Evolutionary conservation across 2,329 filamentous ascomycete genomes (phyloP), one percentile per base, ranked within the genome.

Genomic region (Ceratocystiopsis brevicomis): DNA sequence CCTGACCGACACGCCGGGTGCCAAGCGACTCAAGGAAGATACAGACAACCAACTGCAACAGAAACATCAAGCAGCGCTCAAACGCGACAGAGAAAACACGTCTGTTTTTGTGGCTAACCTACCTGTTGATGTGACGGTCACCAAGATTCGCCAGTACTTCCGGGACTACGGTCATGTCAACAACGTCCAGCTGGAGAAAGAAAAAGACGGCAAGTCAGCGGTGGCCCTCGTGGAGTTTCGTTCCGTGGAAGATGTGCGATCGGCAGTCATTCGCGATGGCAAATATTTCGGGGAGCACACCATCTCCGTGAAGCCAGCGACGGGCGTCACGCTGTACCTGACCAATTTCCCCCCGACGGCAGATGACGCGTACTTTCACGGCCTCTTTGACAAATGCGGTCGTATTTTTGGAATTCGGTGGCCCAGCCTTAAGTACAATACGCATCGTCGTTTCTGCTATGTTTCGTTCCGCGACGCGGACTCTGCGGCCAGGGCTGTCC

Each of bases 371-470:
- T 83, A 74, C 52, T 69, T 90, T 18, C 72, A 73, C 37, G 59
- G 72, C 34, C 60, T 88, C 3, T 88, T 88, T 59, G 67, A 70
- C 47, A 66, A 73, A 45, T 88, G 78, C 53, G 90, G 90, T 38
- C 76, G 88, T 38, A 78, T 98, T 44, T 68, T 93, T 44, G 83
- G 79, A 53, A 71, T 96, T 42, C 79, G 90, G 18, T 90, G 90
- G 62, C 90, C 90, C 2, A 94, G 85, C 45, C 71, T 98, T 42
- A 92, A 92, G 57, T 86, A 72, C 59, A 88, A 95, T 54, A 78
- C 80, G 2, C 78, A 83, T 52, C 82, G 90, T 32, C 80, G 90
- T 19, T 98, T 98, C 63, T 95, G 87, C 64, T 98, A 98, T 58
- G 69, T 95, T 8, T 84, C 92, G n/a, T 95, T 95, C 57, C 70